Evolutionary conservation across 805 yeast genomes (phyloP).

Genomic region (Monosporozyma solicola): DNA sequence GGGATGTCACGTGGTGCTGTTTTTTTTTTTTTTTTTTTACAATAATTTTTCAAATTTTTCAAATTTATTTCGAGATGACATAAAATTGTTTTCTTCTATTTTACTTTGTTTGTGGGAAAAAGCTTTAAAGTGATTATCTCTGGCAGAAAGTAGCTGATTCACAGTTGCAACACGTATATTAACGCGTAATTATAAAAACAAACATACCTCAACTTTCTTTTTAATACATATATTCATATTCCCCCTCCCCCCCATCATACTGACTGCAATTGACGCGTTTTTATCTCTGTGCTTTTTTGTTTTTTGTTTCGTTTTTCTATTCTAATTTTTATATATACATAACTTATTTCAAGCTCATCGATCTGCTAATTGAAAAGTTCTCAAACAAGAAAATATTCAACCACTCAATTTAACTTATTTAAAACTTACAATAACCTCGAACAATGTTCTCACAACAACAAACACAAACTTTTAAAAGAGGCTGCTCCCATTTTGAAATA

Average conservation of each 20-base stretch:
- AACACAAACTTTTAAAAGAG: constrained; percentile 3
- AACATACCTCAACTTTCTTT: not conserved
- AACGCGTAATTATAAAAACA: not conserved
- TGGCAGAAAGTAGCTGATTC: not conserved
- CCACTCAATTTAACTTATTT: not conserved
- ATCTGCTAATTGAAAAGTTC: not conserved
- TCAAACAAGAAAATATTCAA: not conserved
- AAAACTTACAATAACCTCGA: not conserved
- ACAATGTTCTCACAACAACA: not conserved
- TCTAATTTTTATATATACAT: not conserved
- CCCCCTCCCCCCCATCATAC: not conserved
- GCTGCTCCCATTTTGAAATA: constrained; percentile 4
- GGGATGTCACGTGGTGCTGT: not conserved
- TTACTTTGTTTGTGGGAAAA: not conserved
- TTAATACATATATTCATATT: not conserved
- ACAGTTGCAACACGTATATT: not conserved
- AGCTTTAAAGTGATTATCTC: not conserved
- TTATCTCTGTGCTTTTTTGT: not conserved
- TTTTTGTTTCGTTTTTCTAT: not conserved
- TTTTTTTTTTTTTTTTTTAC: not conserved
- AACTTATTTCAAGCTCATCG: not conserved
- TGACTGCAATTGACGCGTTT: not conserved
- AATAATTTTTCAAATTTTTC: not conserved
- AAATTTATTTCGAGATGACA: not conserved
- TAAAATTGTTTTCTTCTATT: not conserved